Evolutionary conservation across 371 early-diverging fungal genomes (phyloP), one percentile per base, ranked within the genome.

Genomic region (Mortierella sp.): DNA sequence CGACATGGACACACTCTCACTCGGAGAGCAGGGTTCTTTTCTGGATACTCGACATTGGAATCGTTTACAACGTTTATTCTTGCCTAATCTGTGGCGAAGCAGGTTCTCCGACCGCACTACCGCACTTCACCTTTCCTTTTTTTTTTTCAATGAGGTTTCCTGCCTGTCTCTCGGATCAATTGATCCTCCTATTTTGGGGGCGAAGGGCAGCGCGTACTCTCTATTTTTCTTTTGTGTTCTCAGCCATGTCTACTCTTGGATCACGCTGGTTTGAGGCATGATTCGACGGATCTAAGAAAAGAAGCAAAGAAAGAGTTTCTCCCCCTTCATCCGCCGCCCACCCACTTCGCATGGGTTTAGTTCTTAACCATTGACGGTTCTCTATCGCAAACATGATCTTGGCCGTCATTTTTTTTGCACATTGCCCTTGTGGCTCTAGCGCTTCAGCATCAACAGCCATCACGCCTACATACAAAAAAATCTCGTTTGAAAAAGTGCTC

Each of bases 371-470:
- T 65, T 38, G 8, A 18, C 18, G 32, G 60, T 60, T 58, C 29
- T 3, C 60, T 32, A 18, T 60, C 27, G 16, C 32, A 60, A 5
- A 10, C 60, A 4, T 65, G 35, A 65, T 35, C 7, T 21, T 38
- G 41, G 65, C 65, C 2, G 65, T 21, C 38, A 38, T 7, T 38
- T 65, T 63, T 18, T 65, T 21, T 21, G 65, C 41, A 0, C 35
- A 12, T 65, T 65, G 18, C 41, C 65, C 21, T 65, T 65, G 35
- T 35, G 38, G 38, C 5, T 32, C 27, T 8, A 27, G 56, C 56
- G 65, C 32, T 60, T 51, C 56, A 29, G 29, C 60, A 58, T 58
- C 60, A 58, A 14, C 58, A 58, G 58, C 60, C 38, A 63, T 63
- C 38, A 63, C 2, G 46, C n/a, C 8, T 29, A 11, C 35, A 32